These are phyloP conservation scores for Aphanomyces cochlioides DNA, from an alignment of 352 stramenopile species.

Conservation along the genomic window DNA sequence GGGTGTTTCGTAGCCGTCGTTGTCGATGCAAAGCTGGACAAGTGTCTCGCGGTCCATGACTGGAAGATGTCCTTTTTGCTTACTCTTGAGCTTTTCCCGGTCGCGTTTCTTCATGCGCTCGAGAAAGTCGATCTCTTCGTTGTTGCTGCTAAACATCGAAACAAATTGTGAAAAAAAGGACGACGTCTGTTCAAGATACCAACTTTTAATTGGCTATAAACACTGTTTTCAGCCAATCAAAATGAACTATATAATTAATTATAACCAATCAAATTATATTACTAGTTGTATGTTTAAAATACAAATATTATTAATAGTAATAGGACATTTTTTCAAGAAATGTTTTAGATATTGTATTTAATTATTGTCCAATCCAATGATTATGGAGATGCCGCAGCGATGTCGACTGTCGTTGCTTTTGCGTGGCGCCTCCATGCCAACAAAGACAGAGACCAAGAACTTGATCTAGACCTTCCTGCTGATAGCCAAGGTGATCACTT, in stretches of 20 bases:
- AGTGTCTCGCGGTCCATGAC: conserved; percentile 88
- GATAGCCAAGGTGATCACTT: no score
- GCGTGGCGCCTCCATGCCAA: no score
- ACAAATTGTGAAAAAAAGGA: not conserved
- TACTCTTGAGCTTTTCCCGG: conserved; percentile 59
- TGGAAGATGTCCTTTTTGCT: conserved; percentile 66
- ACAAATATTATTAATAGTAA: no score
- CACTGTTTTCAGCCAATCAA: not conserved
- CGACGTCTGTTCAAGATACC: not conserved
- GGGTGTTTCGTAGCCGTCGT: conserved; percentile 93
- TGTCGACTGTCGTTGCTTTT: no score
- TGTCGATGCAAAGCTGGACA: conserved; percentile 77
- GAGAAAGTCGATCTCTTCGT: conserved; percentile 45
- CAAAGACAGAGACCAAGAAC: no score
- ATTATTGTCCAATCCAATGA: no score
- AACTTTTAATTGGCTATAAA: conserved; percentile 20
- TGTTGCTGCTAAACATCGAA: conserved; percentile 31
- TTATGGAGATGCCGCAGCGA: no score
- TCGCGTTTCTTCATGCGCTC: conserved; percentile 60
- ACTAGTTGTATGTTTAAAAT: no score
- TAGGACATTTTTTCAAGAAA: no score
- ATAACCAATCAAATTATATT: conserved; percentile 19
- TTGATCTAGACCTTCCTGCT: no score
- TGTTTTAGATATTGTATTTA: no score
- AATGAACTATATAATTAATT: not conserved